phyloP scores from a whole-genome alignment of 306 rosid species.

The Quercus parvula region DNA sequence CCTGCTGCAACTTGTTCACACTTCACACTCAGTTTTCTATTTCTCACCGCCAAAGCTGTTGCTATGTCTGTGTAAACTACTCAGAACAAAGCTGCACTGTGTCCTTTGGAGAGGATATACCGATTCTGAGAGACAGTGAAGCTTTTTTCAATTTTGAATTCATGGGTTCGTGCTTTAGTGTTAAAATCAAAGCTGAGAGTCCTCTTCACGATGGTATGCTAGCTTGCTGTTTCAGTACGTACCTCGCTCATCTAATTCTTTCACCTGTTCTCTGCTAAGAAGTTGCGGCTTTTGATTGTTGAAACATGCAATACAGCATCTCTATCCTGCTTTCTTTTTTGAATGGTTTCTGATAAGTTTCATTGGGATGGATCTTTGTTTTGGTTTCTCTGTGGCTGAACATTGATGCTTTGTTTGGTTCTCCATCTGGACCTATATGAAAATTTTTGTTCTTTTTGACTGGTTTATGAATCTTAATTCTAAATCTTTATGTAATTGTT shows the following conservation, averaged over 20 bases:
- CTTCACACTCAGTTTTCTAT: not conserved
- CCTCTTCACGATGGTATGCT: slow-evolving; percentile 68
- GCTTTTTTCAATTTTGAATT: not conserved
- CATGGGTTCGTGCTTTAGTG: slow-evolving; percentile 92
- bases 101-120: slow-evolving; percentile 6
- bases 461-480: not conserved
- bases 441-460: not conserved
- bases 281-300: not conserved
- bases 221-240: slow-evolving; percentile 16
- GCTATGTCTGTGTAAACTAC: not conserved
- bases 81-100: not conserved
- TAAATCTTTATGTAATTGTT: not conserved
- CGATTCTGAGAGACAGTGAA: not conserved
- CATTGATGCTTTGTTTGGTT: not conserved
- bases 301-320: not conserved
- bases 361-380: slow-evolving; percentile 7
- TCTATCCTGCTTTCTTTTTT: slow-evolving; percentile 1
- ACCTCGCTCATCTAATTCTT: not conserved
- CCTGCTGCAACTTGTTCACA: slow-evolving; percentile 18
- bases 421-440: not conserved
- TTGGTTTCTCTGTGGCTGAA: not conserved
- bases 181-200: slow-evolving; percentile 89
- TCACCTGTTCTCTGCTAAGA: not conserved
- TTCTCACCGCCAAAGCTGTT: not conserved
- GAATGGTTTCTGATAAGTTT: not conserved